These are phyloP conservation scores for Boletellus sp. DNA, from an alignment of 1,284 basidiomycete species.

Conservation along the genomic window DNA sequence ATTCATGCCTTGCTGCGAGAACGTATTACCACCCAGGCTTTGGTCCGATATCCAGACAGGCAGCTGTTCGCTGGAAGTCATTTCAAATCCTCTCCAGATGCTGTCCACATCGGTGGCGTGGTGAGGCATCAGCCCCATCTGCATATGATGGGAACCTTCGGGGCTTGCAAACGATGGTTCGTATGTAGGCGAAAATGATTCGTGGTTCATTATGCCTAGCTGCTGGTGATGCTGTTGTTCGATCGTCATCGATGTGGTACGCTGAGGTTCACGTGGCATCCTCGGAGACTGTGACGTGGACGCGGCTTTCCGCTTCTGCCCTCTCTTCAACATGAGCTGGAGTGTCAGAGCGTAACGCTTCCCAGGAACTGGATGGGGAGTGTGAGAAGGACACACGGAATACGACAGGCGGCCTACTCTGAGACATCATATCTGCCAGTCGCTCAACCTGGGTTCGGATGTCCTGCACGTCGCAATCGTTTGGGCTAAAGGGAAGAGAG, in stretches of 20 bases:
- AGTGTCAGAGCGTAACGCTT: constrained; percentile 86
- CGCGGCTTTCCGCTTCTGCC: constrained; percentile 60
- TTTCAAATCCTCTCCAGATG: constrained; percentile 72
- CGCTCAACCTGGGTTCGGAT: constrained; percentile 78
- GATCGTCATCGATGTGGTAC: constrained; percentile 38
- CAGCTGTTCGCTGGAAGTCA: constrained; percentile 66
- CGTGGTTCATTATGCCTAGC: constrained; percentile 20
- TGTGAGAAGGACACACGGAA: constrained; percentile 12
- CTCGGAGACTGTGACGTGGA: constrained; percentile 60
- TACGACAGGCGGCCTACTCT: constrained; percentile 50
- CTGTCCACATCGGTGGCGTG: constrained; percentile 58
- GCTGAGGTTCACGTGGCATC: constrained; percentile 46
- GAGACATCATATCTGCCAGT: constrained; percentile 68
- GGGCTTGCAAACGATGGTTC: constrained; percentile 43
- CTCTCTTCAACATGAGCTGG: constrained; percentile 81
- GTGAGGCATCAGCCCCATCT: constrained; percentile 30
- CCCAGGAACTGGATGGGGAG: constrained; percentile 63
- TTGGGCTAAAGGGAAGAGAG: constrained; percentile 51
- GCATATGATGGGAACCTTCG: constrained; percentile 40
- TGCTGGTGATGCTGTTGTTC: constrained; percentile 22
- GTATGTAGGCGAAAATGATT: constrained; percentile 36
- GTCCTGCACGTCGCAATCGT: constrained; percentile 75
- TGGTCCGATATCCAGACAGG: constrained; percentile 82
- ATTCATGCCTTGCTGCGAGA: constrained; percentile 78
- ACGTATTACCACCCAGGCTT: constrained; percentile 67